Conservation (phyloP, 257 asterid species). For the Marsdenia floribunda region DNA sequence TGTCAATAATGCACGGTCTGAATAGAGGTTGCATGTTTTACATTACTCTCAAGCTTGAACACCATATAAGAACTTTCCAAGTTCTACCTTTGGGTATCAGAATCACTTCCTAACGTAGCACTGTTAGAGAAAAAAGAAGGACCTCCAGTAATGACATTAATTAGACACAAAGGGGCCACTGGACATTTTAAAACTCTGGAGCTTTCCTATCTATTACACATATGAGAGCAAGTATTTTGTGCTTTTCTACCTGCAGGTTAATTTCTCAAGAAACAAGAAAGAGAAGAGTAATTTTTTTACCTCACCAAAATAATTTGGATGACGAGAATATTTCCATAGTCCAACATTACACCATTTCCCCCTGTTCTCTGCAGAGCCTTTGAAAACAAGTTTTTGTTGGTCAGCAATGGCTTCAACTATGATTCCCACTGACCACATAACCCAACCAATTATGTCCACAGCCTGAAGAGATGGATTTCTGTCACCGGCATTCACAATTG, state of each 20-base stretch:
- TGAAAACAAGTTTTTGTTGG: conserved; percentile 75
- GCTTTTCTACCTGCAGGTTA: neutral
- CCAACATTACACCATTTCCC: conserved; percentile 89
- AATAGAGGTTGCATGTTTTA: no score
- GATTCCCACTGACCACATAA: conserved; percentile 67
- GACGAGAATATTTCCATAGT: conserved; percentile 92
- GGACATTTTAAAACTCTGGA: no score
- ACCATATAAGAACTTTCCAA: no score
- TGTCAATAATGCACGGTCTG: no score
- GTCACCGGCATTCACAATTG: conserved; percentile 75
- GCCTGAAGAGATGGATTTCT: conserved; percentile 59
- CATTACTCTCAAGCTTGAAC: no score
- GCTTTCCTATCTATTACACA: no score
- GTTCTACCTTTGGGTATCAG: no score
- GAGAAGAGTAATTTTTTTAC: conserved; percentile 28
- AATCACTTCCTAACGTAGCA: no score
- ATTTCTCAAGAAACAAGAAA: neutral
- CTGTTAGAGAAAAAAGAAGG: no score
- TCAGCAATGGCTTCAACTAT: conserved; percentile 75
- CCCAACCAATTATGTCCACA: conserved; percentile 76
- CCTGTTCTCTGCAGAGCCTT: conserved; percentile 60
- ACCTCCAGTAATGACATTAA: no score
- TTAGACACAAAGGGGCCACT: no score
- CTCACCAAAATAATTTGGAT: conserved; percentile 98
- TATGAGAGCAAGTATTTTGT: neutral